Evolutionary conservation across 129 eudicot genomes (phyloP), one percentile per base, ranked within the genome.

Genomic region (Artemisia argyi): DNA sequence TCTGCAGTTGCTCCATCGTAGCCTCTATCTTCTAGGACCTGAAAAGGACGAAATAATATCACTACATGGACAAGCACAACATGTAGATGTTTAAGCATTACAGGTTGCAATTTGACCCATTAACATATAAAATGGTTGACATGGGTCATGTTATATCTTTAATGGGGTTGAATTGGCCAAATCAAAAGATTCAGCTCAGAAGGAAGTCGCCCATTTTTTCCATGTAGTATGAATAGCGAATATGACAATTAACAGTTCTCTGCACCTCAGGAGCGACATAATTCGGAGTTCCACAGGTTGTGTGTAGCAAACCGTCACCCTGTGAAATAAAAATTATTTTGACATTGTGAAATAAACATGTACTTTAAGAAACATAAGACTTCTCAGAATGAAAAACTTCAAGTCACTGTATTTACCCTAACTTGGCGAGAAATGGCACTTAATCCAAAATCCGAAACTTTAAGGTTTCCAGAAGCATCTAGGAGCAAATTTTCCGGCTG

Each of bases 1-100:
- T 94, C 98, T 51, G 98, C 98, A 67, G 96, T 87, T 20, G 98
- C 95, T 71, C 98, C 98, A 79, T 94, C 89, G 76, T 94, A 94
- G 26, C 98, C 98, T 80, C 83, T 86, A 80, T 94, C 98, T 67
- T 94, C 81, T 30, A 94, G 82, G 71, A 94, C 96, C 96, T 90
- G 42, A 30, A 47, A 57, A 65, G 7, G 62, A 66, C 26, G 20
- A 20, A 7, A 71, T 49, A 18, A 62, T 20, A 20, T 20, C 22
- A 20, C 22, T 20, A 20, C 22, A 20, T 20, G 22, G 22, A 20
- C 22, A 20, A 20, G 22, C 22, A 20, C 22, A 20, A 32, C 46
- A 5, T 14, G 16, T 24, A 59, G 52, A 47, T 65, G 58, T 39
- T 52, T 30, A 51, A 1, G 12, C 49, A 11, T 18, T 18, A 69